Percentiles rank a stretch among this genome's conserved stretches.
phyloP scores from a whole-genome alignment of 768 basidiomycete genomes.

The Boletus pseudo-olivaceus region DNA sequence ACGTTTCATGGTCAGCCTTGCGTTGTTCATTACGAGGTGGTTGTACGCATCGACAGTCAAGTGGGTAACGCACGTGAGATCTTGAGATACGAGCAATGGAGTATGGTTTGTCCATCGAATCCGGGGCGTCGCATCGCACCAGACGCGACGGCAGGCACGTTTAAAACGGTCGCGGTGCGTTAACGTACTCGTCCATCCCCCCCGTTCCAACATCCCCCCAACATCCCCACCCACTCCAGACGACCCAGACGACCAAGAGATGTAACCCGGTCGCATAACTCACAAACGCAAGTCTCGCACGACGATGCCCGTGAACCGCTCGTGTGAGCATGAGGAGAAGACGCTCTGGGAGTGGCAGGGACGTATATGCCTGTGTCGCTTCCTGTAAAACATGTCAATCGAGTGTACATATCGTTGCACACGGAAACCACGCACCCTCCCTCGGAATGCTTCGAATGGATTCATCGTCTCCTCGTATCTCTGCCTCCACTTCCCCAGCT shows the following conservation, averaged over 20 bases:
- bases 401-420: not conserved
- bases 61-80: not conserved
- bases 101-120: not conserved
- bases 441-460: conserved; percentile 96
- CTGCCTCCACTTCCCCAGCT: conserved; percentile 82
- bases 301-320: conserved; percentile 82
- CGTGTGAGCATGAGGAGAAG: conserved; percentile 83
- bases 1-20: no score
- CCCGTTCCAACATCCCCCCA: conserved; percentile 43
- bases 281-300: conserved; percentile 87
- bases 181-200: not conserved
- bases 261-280: conserved; percentile 81
- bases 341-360: conserved; percentile 88
- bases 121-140: not conserved
- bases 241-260: conserved; percentile 73
- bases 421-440: conserved; percentile 60
- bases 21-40: not conserved
- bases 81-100: not conserved
- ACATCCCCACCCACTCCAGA: conserved; percentile 57
- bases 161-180: conserved; percentile 18
- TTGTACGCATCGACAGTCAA: not conserved
- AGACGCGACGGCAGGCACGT: not conserved
- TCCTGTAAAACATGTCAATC: conserved; percentile 53
- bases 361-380: conserved; percentile 86
- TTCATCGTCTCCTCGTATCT: conserved; percentile 98